These are phyloP conservation scores for Trichothecium roseum DNA, from an alignment of 2,329 filamentous ascomycete species.

Conservation along the genomic window DNA sequence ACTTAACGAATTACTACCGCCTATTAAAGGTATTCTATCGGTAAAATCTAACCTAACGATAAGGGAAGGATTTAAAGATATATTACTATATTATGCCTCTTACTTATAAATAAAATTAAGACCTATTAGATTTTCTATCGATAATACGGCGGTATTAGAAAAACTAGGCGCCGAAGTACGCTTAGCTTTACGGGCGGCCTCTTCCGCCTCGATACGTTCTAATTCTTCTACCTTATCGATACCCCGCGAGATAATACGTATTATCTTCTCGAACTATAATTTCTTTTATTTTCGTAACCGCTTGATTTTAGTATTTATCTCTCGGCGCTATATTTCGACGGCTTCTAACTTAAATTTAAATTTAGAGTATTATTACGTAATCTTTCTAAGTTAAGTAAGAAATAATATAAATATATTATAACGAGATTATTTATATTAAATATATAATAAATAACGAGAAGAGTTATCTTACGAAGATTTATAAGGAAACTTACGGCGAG, in stretches of 20 bases:
- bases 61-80: neutral
- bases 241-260: slow-evolving; percentile 1
- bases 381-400: neutral
- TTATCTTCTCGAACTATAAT: slow-evolving; percentile 4
- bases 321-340: neutral
- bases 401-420: neutral
- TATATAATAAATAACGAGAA: neutral
- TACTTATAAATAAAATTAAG: neutral
- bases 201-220: slow-evolving; percentile 1
- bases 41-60: slow-evolving; percentile 1
- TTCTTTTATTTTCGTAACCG: slow-evolving; percentile 3
- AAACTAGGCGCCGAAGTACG: neutral
- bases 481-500: no score
- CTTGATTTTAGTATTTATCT: neutral
- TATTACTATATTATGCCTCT: neutral
- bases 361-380: no score
- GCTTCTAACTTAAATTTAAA: no score
- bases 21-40: slow-evolving; percentile 3
- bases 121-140: neutral
- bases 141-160: neutral
- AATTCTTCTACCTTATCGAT: slow-evolving; percentile 4
- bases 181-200: neutral
- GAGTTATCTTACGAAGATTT: no score
- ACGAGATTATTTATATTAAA: neutral
- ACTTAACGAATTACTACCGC: slow-evolving; percentile 6